Percentiles rank a stretch among this genome's conserved stretches.
Conservation (phyloP, 257 asterid genomes). For the Paraleonurus japonicus region DNA sequence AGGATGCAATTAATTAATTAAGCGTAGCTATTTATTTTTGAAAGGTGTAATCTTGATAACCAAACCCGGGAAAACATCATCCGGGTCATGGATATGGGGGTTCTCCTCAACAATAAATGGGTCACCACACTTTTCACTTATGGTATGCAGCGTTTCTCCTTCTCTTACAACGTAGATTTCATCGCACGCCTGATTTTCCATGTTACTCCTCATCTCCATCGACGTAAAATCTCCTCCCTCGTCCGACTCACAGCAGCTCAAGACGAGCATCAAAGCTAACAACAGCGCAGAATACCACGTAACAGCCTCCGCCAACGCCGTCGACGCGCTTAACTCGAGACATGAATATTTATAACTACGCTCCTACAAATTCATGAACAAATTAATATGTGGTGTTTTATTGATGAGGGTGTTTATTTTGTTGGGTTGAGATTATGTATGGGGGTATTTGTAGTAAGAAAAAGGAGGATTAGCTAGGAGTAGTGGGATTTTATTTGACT, state of each 20-base stretch:
- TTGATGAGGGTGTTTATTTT: neutral
- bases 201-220: neutral
- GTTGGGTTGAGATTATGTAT: neutral
- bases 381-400: neutral
- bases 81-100: slow-evolving; percentile 88
- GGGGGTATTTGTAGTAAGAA: slow-evolving; percentile 25
- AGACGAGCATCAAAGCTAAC: slow-evolving; percentile 49
- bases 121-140: slow-evolving; percentile 79
- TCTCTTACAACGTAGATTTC: slow-evolving; percentile 74
- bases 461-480: slow-evolving; percentile 10
- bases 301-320: slow-evolving; percentile 45
- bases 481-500: slow-evolving; percentile 16
- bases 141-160: slow-evolving; percentile 79
- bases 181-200: slow-evolving; percentile 48
- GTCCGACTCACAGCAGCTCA: slow-evolving; percentile 58
- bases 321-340: slow-evolving; percentile 34
- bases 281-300: slow-evolving; percentile 58
- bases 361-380: neutral
- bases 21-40: slow-evolving; percentile 25
- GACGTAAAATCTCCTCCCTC: slow-evolving; percentile 32
- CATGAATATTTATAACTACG: slow-evolving; percentile 21
- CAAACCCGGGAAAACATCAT: slow-evolving; percentile 83
- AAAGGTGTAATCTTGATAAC: slow-evolving; percentile 71
- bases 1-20: too few species aligned
- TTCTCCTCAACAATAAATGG: slow-evolving; percentile 85